Evolutionary conservation across 1,284 basidiomycete species (phyloP).

Genomic region (Cryptococcus neoformans): DNA sequence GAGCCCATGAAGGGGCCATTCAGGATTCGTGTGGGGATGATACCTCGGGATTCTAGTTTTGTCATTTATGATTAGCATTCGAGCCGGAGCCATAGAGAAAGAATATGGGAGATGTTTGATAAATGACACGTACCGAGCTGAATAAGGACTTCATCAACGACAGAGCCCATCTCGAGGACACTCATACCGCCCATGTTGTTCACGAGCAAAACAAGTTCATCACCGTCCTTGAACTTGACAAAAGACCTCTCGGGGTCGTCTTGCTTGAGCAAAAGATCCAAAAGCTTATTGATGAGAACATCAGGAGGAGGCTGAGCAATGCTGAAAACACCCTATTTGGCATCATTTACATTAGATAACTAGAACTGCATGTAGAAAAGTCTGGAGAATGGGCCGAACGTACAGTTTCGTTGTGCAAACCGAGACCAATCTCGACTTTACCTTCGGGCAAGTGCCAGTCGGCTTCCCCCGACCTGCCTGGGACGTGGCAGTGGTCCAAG

Average conservation of each 20-base stretch:
- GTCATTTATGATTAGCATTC: background rate
- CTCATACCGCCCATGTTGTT: conserved; percentile 54
- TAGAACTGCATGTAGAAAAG: background rate
- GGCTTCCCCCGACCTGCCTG: conserved; percentile 50
- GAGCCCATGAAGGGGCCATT: conserved; percentile 52
- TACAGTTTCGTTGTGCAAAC: conserved; percentile 55
- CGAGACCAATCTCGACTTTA: conserved; percentile 53
- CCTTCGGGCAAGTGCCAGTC: conserved; percentile 49
- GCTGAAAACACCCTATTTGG: conserved; percentile 41
- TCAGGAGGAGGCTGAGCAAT: conserved; percentile 36
- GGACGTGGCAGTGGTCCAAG: conserved; percentile 54
- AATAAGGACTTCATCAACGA: conserved; percentile 48
- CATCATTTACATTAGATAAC: background rate
- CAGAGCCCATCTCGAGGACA: conserved; percentile 52
- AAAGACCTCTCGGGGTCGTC: conserved; percentile 51
- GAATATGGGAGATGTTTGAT: background rate
- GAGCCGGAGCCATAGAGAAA: too few species aligned
- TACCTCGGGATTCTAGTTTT: conserved; percentile 22
- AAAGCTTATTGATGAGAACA: conserved; percentile 36
- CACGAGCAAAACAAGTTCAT: conserved; percentile 46
- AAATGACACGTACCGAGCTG: conserved; percentile 48
- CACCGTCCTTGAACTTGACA: conserved; percentile 49
- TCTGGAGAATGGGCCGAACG: too few species aligned
- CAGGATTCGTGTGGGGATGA: conserved; percentile 50
- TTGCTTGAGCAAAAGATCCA: conserved; percentile 46